phyloP scores from a whole-genome alignment of 2,329 filamentous ascomycete species.

The Reticulascus tulasneorum region DNA sequence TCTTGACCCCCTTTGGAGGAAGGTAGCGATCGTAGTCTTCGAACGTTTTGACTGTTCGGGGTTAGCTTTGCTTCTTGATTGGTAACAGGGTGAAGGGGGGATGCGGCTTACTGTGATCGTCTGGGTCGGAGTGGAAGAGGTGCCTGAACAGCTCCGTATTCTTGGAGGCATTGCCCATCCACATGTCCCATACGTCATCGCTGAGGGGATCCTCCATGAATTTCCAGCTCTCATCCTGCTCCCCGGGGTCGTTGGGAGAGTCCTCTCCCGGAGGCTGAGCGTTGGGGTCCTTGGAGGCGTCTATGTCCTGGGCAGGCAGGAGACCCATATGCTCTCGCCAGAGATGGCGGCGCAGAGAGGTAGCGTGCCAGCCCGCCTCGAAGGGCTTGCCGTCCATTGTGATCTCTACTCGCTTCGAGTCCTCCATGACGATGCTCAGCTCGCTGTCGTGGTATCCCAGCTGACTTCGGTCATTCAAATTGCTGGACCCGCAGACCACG shows the following conservation, averaged over 20 bases:
- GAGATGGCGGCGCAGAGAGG: conserved; percentile 74
- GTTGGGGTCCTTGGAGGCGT: conserved; percentile 65
- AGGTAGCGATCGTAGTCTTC: conserved; percentile 83
- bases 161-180: conserved; percentile 63
- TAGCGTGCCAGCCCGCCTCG: conserved; percentile 75
- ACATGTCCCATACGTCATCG: conserved; percentile 63
- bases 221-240: conserved; percentile 57
- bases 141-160: conserved; percentile 77
- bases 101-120: conserved; percentile 63
- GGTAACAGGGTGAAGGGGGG: neutral
- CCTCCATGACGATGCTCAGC: conserved; percentile 84
- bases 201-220: conserved; percentile 69
- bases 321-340: conserved; percentile 91
- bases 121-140: conserved; percentile 83
- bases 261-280: conserved; percentile 66
- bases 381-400: conserved; percentile 76
- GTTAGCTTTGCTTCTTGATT: conserved; percentile 11
- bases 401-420: conserved; percentile 66
- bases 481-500: conserved; percentile 81
- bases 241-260: conserved; percentile 59
- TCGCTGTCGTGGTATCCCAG: conserved; percentile 88
- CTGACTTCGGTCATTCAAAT: conserved; percentile 88
- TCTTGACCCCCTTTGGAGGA: conserved; percentile 65
- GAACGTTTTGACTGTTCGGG: conserved; percentile 68
- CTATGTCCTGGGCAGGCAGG: conserved; percentile 66